phyloP scores from a whole-genome alignment of 192 early-diverging fungal species.

The Rhizoclosmatium globosum region DNA sequence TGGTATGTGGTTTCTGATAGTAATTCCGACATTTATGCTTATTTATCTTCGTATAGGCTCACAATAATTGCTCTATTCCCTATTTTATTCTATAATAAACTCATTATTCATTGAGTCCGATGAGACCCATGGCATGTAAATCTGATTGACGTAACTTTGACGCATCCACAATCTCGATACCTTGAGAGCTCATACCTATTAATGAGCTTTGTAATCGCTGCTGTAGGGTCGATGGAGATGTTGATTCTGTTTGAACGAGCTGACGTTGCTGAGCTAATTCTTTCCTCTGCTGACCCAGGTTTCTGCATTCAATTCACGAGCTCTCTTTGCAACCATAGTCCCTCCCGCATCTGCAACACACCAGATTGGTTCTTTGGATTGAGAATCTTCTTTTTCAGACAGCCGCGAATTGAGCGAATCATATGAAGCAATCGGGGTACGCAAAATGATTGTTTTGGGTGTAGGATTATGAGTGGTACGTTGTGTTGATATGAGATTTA shows the following conservation, averaged over 20 bases:
- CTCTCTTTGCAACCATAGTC: background rate
- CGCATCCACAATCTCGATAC: background rate
- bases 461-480: background rate
- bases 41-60: no score
- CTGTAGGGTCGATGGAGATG: background rate
- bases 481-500: background rate
- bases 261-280: background rate
- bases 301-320: slow-evolving; percentile 11
- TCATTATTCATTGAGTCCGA: no score
- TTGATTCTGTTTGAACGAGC: background rate
- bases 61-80: no score
- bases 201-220: background rate
- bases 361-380: slow-evolving; percentile 2
- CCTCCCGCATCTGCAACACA: slow-evolving; percentile 20
- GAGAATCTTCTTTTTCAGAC: background rate
- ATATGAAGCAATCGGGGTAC: background rate
- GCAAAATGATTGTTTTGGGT: background rate
- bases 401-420: background rate
- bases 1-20: slow-evolving; percentile 36
- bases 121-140: no score
- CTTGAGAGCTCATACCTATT: background rate
- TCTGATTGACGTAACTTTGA: background rate
- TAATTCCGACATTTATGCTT: no score
- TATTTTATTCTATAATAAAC: no score
- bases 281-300: background rate